A percentile compares a stretch with the other conserved stretches of the same genome.
Evolutionary conservation across 306 rosid species (phyloP).

Genomic region (Ormosia emarginata): DNA sequence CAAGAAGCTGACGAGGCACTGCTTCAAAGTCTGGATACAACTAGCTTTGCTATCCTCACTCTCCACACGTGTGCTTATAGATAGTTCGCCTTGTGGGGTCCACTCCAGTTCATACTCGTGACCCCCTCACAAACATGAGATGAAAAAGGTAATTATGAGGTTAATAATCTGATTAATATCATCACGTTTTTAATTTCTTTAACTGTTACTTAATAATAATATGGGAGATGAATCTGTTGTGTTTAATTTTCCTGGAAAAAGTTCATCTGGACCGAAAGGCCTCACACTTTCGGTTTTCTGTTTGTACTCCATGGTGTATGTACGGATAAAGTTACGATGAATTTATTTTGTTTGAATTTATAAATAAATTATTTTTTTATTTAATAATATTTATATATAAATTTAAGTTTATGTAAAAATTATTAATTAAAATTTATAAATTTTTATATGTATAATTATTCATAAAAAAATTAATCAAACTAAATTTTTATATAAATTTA

Average conservation of each 20-base stretch:
- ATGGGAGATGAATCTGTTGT: not conserved
- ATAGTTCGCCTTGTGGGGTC: not conserved
- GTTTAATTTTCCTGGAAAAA: not conserved
- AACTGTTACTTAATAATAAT: not conserved
- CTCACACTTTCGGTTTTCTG: not conserved
- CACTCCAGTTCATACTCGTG: not conserved
- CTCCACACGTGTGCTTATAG: slow-evolving; percentile 13
- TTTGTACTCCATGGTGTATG: not conserved
- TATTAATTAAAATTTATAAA: too few relatives aligned
- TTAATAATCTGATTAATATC: too few relatives aligned
- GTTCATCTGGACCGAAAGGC: not conserved
- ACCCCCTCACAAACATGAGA: not conserved
- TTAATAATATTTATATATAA: too few relatives aligned
- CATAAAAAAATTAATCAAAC: too few relatives aligned
- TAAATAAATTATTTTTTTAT: too few relatives aligned
- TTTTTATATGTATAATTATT: too few relatives aligned
- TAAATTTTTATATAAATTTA: too few relatives aligned
- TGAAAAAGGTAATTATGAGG: not conserved
- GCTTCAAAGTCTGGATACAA: slow-evolving; percentile 26
- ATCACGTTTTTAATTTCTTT: too few relatives aligned
- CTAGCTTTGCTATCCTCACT: slow-evolving; percentile 7
- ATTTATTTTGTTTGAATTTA: too few relatives aligned
- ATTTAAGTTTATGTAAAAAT: too few relatives aligned
- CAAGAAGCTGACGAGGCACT: not conserved
- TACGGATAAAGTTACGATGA: too few relatives aligned